phyloP scores from a whole-genome alignment of 2,329 filamentous ascomycete genomes.

The Zasmidium citrigriseum region DNA sequence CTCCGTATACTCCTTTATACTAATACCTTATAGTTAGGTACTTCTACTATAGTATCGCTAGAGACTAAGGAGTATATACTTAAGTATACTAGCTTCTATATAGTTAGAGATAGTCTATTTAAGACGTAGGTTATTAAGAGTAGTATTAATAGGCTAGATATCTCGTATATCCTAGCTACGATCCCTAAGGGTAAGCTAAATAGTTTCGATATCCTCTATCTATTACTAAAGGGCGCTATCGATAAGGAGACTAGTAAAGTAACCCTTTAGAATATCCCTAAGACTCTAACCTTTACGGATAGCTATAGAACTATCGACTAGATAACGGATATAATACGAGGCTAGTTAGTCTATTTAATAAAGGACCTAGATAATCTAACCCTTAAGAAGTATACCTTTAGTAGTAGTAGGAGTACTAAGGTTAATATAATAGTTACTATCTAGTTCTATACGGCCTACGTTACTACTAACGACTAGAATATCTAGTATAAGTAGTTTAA shows the following conservation, averaged over 20 bases:
- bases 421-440: too few species aligned
- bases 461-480: too few species aligned
- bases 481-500: too few species aligned
- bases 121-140: not conserved
- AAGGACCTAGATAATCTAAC: too few species aligned
- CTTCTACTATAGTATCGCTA: not conserved
- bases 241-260: not conserved
- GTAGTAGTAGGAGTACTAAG: too few species aligned
- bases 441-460: too few species aligned
- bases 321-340: too few species aligned
- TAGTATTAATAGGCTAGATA: not conserved
- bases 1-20: too few species aligned
- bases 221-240: not conserved
- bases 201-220: not conserved
- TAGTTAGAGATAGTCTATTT: not conserved
- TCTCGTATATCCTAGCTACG: not conserved
- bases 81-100: not conserved
- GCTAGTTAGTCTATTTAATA: too few species aligned
- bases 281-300: not conserved
- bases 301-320: too few species aligned
- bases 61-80: not conserved
- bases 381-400: too few species aligned
- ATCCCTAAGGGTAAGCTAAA: not conserved
- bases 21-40: too few species aligned
- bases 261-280: not conserved